Base-by-base conservation (phyloP, 305 asterid genomes). In the Rubia peregrina region DNA sequence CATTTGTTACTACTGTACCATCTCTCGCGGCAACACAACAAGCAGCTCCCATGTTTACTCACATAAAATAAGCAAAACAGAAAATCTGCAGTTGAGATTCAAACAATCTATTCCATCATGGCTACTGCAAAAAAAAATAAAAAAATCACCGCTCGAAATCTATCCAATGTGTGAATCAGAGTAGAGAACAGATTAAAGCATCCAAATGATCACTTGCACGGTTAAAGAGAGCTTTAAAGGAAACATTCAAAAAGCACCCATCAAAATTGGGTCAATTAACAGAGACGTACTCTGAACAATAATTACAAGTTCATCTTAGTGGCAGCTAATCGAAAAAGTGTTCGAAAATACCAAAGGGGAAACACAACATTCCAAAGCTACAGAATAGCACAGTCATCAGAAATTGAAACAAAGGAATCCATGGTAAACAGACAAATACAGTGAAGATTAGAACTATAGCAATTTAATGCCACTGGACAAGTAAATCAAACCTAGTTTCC, bases 21-120 rank as follows among this genome's bases (percentile, higher is more conserved):
- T 81, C 87, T 70, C 75, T 90, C 43, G 94, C 91, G 78, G 97
- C 97, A 70, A 95, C 94, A 81, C 99, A 95, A 80, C 99, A 95
- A 65, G 91, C 99, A 74, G 98, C 91, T 53, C 99, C 99, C 99
- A 95, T 95, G 70, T 71, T 85, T 68, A 72, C 80, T 82, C 84
- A 77, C 78, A 73, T 66, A 60, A 71, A 74, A n/a, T 73, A 69
- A 65, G 67, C 60, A 55, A 78, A 43, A 69, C 38, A 71, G 77
- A 49, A 22, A 60, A 68, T 65, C 24, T 61, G 70, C 68, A 72
- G 74, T 71, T 73, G 73, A 62, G 68, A 79, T 75, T 79, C 67
- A 81, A 84, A 81, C 78, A 69, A 77, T 80, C 66, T 44, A 51
- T 60, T 76, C 63, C 71, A 68, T 61, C 78, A 62, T 66, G 66